Evolutionary conservation across 495 filamentous ascomycete species (phyloP), one percentile per base, ranked within the genome.

Genomic region (Annulohypoxylon nitens): DNA sequence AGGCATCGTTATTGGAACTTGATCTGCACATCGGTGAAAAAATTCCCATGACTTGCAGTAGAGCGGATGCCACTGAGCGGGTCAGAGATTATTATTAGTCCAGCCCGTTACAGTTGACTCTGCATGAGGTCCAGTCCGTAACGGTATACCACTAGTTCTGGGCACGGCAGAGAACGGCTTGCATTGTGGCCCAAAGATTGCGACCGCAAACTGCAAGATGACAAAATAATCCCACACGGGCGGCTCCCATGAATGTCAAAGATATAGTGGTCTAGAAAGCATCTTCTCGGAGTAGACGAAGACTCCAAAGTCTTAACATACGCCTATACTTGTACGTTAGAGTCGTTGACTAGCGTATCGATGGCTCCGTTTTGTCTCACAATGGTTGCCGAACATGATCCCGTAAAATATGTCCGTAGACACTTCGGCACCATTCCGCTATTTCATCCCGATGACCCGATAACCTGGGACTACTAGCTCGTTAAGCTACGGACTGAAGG

Each of bases 1-100:
- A 63, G 61, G 39, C 71, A 50, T 57, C 59, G 57, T 60, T 70
- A 54, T 26, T 39, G 37, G 72, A 58, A 63, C 67, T 53, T 53
- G 71, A 75, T 75, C 67, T 70, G 67, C 72, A 64, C 57, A 57
- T 70, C 67, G 72, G 72, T 70, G 72, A 70, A 75, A 70, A 75
- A 70, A 70, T 25, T 55, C 67, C 72, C 72, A 70, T 75, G 72
- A 75, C 72, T 75, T 75, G 72, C 72, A 75, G 72, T 12, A 67
- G 50, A 53, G 33, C 41, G 45, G 60, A 37, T 59, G 45, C 36
- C 48, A 63, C 61, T 66, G 33, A 61, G 66, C 55, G 71, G 67
- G 67, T 53, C 66, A 34, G 20, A 70, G 20, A 67, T 70, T 75
- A 70, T 74, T 70, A 74, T 67, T 74, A 69, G 66, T 64, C 48